Conservation (phyloP, 2,329 filamentous ascomycete species). For the Cephalotrichum gorgonifer region DNA sequence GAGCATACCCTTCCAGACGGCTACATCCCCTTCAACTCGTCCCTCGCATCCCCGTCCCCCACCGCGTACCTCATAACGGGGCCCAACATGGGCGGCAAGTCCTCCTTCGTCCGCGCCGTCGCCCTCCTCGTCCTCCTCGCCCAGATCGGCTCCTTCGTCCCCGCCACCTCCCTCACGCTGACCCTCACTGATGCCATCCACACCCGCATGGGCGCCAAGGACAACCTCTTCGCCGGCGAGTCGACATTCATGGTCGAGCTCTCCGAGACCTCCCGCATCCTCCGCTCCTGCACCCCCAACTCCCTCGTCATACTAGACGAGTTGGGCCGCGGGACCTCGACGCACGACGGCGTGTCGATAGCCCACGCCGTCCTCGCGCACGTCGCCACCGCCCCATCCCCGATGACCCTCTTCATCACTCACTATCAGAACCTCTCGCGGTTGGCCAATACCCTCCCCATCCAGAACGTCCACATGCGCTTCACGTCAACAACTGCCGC, state of each 20-base stretch:
- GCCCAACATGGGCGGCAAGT: constrained; percentile 98
- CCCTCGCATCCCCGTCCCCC: constrained; percentile 43
- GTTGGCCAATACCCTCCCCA: constrained; percentile 59
- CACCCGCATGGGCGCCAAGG: constrained; percentile 90
- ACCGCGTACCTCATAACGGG: constrained; percentile 84
- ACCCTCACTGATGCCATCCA: constrained; percentile 86
- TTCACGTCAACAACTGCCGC: constrained; percentile 44
- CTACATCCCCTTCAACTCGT: constrained; percentile 86
- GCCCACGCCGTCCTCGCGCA: constrained; percentile 84
- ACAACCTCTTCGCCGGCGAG: constrained; percentile 92
- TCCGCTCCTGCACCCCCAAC: constrained; percentile 77
- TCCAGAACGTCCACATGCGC: constrained; percentile 90
- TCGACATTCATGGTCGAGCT: constrained; percentile 98
- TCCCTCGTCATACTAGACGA: constrained; percentile 90
- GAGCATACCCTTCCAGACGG: constrained; percentile 76
- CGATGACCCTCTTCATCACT: constrained; percentile 90
- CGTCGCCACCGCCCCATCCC: constrained; percentile 62
- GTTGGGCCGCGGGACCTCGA: constrained; percentile 84
- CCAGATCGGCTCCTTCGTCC: constrained; percentile 90
- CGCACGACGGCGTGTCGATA: constrained; percentile 93
- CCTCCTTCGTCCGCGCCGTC: constrained; percentile 88
- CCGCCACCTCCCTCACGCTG: constrained; percentile 61
- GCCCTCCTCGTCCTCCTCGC: constrained; percentile 89
- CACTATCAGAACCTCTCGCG: constrained; percentile 82
- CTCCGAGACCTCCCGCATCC: constrained; percentile 80